These are phyloP conservation scores for Primulina eburnea DNA, from an alignment of 257 asterid species.

Conservation along the genomic window DNA sequence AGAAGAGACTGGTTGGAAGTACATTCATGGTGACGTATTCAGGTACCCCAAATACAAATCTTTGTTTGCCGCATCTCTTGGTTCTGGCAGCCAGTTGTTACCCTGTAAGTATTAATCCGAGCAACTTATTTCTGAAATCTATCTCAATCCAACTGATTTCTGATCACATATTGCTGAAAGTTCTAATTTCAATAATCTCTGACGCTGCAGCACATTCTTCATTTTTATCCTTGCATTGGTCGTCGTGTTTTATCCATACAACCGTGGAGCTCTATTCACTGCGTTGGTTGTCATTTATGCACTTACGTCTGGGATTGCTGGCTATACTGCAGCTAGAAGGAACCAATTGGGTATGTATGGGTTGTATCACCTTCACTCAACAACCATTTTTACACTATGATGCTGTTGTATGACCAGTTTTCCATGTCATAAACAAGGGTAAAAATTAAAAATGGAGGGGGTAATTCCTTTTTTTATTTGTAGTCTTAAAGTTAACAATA, in stretches of 20 bases:
- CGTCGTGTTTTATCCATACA: constrained; percentile 45
- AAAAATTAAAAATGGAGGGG: too few species aligned
- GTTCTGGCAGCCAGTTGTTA: constrained; percentile 50
- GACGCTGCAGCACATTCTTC: constrained; percentile 34
- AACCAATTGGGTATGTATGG: constrained; percentile 41
- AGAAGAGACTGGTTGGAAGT: constrained; percentile 64
- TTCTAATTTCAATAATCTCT: background rate
- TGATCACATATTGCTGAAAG: background rate
- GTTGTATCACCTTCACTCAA: too few species aligned
- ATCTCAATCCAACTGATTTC: background rate
- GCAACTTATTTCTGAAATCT: background rate
- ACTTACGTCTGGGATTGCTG: constrained; percentile 39
- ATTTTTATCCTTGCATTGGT: constrained; percentile 21
- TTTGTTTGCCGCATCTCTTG: constrained; percentile 52
- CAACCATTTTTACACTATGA: too few species aligned
- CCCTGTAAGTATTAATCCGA: constrained; percentile 38
- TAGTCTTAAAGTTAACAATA: too few species aligned
- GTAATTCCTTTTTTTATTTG: too few species aligned
- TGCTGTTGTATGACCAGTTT: too few species aligned
- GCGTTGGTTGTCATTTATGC: constrained; percentile 25
- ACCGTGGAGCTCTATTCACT: constrained; percentile 25
- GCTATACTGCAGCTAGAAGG: constrained; percentile 56
- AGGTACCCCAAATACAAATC: constrained; percentile 54
- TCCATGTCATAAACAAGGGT: too few species aligned
- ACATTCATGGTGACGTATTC: constrained; percentile 63